phyloP scores from a whole-genome alignment of 805 yeast genomes.

The Monosporozyma siamensis region DNA sequence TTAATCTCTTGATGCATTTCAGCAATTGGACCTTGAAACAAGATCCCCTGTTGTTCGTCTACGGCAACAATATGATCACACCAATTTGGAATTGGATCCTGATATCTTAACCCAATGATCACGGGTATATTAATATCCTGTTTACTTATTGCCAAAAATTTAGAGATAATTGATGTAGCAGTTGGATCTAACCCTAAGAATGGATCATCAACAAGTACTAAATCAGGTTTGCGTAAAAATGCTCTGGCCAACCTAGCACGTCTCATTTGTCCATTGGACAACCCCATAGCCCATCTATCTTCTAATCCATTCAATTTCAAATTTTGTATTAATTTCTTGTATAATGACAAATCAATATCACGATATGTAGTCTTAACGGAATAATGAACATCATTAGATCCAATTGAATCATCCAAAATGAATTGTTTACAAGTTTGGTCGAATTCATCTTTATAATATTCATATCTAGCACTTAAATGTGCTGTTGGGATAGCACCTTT shows the following conservation, averaged over 20 bases:
- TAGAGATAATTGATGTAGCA: constrained; percentile 53
- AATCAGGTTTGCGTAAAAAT: constrained; percentile 50
- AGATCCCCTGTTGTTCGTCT: constrained; percentile 41
- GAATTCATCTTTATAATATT: constrained; percentile 72
- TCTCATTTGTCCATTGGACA: constrained; percentile 90
- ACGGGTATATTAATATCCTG: constrained; percentile 30
- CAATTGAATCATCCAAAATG: constrained; percentile 40
- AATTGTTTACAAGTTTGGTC: constrained; percentile 62
- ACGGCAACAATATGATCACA: constrained; percentile 61
- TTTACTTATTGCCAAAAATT: constrained; percentile 17
- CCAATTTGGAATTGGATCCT: constrained; percentile 76
- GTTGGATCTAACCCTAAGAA: constrained; percentile 81
- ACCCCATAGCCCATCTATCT: constrained; percentile 71
- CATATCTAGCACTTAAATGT: constrained; percentile 84
- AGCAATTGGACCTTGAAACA: constrained; percentile 37
- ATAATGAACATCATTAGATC: constrained; percentile 37
- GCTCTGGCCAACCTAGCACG: constrained; percentile 81
- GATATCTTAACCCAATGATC: constrained; percentile 67
- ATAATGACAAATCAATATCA: constrained; percentile 29
- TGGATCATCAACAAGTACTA: constrained; percentile 81
- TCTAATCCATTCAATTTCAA: constrained; percentile 50
- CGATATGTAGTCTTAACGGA: constrained; percentile 23
- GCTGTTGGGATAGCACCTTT: constrained; percentile 45
- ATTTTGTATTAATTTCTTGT: constrained; percentile 36
- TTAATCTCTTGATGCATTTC: constrained; percentile 19